Conservation (phyloP, 106 monocot species). For the Allium fistulosum region DNA sequence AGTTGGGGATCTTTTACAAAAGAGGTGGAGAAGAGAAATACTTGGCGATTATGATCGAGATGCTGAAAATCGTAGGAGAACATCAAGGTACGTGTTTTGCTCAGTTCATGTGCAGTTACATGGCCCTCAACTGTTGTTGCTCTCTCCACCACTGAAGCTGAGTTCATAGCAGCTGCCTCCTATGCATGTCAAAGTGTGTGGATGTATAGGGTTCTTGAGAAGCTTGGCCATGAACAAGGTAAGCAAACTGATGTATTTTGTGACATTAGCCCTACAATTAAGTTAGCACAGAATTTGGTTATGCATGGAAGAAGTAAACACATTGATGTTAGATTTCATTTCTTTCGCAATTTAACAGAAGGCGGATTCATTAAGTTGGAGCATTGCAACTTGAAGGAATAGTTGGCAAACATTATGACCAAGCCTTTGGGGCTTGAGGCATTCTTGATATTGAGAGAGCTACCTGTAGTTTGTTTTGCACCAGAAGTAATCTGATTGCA, state of each 20-base stretch:
- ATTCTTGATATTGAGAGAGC: neutral
- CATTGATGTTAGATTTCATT: too few species aligned
- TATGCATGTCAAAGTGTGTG: neutral
- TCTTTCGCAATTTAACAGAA: neutral
- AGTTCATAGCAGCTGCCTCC: neutral
- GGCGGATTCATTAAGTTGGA: neutral
- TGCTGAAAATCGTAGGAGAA: too few species aligned
- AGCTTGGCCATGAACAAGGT: too few species aligned
- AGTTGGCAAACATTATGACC: neutral
- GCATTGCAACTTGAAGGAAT: neutral
- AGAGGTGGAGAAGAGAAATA: too few species aligned
- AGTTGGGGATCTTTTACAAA: neutral
- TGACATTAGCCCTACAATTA: too few species aligned
- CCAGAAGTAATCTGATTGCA: neutral
- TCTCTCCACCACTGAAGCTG: neutral
- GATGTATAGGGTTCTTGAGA: too few species aligned
- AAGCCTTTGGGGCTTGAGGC: constrained; percentile 2
- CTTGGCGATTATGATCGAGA: too few species aligned
- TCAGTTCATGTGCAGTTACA: neutral
- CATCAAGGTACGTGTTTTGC: neutral
- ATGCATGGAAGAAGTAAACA: too few species aligned
- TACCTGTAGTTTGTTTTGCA: neutral
- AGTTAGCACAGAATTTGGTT: too few species aligned
- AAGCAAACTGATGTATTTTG: too few species aligned
- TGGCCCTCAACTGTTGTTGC: neutral